These are phyloP conservation scores for Ceratocystis lukuohia DNA, from an alignment of 2,329 filamentous ascomycete genomes.

Conservation along the genomic window DNA sequence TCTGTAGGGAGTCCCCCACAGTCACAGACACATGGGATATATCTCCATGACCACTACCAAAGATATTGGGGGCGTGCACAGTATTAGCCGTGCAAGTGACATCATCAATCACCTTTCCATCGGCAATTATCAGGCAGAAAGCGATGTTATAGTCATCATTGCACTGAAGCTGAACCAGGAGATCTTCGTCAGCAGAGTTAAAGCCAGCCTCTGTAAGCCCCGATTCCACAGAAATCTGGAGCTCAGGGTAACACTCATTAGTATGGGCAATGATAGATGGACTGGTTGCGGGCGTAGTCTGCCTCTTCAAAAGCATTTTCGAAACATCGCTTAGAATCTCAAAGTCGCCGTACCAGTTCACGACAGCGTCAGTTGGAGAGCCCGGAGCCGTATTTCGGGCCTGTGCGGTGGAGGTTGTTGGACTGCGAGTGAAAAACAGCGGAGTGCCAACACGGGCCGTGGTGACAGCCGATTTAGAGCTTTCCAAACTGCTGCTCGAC, in stretches of 20 bases:
- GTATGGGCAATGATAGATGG: not conserved
- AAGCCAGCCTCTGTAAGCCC: slow-evolving; percentile 6
- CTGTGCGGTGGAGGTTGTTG: not conserved
- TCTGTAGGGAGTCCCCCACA: slow-evolving; percentile 10
- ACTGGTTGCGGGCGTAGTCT: not conserved
- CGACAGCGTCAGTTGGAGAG: not conserved
- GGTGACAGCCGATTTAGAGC: not conserved
- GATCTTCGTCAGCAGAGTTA: not conserved
- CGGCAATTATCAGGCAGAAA: slow-evolving; percentile 11
- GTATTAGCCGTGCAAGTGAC: slow-evolving; percentile 10
- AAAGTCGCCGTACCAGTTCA: not conserved
- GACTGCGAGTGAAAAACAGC: slow-evolving; percentile 1
- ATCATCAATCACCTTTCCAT: not conserved
- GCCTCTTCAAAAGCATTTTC: not conserved
- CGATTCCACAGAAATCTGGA: slow-evolving; percentile 5
- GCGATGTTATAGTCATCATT: not conserved
- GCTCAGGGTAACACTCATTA: slow-evolving; percentile 13
- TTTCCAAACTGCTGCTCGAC: not conserved
- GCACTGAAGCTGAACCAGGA: slow-evolving; percentile 9
- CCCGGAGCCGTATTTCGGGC: not conserved
- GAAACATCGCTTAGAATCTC: not conserved
- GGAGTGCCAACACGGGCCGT: slow-evolving; percentile 11
- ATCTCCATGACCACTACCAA: not conserved
- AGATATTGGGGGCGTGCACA: slow-evolving; percentile 11
- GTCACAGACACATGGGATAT: slow-evolving; percentile 14